Percentiles rank a stretch among this genome's conserved stretches.
These are phyloP conservation scores for Paraphaeosphaeria sporulosa DNA, from an alignment of 2,329 filamentous ascomycete species.

Conservation along the genomic window DNA sequence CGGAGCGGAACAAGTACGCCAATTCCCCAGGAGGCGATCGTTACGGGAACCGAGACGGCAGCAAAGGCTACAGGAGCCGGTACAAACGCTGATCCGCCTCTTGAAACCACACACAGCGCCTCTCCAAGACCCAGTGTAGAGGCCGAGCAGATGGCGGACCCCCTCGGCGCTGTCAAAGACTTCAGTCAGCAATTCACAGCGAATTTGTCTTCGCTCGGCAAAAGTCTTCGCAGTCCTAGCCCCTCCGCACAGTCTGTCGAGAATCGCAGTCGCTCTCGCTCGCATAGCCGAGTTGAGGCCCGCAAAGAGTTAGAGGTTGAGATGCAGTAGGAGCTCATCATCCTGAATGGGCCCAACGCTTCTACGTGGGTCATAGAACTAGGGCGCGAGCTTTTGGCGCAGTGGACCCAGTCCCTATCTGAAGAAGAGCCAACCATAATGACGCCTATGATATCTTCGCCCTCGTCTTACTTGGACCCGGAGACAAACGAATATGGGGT, in stretches of 20 bases:
- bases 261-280: conserved; percentile 27
- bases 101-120: conserved; percentile 16
- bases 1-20: conserved; percentile 37
- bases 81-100: conserved; percentile 28
- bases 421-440: neutral
- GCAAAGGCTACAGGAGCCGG: conserved; percentile 42
- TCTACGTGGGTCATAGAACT: neutral
- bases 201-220: conserved; percentile 41
- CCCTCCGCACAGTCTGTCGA: conserved; percentile 21
- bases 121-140: conserved; percentile 6
- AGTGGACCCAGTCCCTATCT: neutral
- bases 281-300: conserved; percentile 21
- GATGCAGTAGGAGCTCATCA: conserved; percentile 36
- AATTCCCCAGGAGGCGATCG: conserved; percentile 40
- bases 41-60: conserved; percentile 46
- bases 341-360: neutral
- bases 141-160: conserved; percentile 9
- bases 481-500: neutral
- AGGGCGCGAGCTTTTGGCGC: neutral
- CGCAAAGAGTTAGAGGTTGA: conserved; percentile 44
- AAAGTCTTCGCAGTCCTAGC: conserved; percentile 25
- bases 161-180: conserved; percentile 37
- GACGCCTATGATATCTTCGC: neutral
- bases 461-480: neutral
- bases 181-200: conserved; percentile 40